A percentile compares a stretch with the other conserved stretches of the same genome.
Evolutionary conservation across 2,329 filamentous ascomycete genomes (phyloP).

Genomic region (Trichoderma citrinoviride): DNA sequence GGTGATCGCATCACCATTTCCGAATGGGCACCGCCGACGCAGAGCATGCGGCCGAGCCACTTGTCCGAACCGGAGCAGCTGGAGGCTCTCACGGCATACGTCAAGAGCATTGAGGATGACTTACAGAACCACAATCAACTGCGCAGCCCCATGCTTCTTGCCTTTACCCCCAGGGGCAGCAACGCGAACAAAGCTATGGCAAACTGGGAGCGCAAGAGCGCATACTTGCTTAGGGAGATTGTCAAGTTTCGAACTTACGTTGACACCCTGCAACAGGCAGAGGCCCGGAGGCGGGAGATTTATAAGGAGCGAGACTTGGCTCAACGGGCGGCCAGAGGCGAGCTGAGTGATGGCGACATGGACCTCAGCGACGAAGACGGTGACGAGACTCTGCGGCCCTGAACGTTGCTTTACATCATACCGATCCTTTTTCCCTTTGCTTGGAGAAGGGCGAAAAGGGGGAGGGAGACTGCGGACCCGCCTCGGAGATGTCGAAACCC

Average conservation of each 20-base stretch:
- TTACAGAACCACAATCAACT: conserved; percentile 84
- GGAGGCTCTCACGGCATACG: conserved; percentile 70
- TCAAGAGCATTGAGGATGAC: conserved; percentile 81
- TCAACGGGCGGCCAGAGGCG: conserved; percentile 48
- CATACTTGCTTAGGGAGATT: conserved; percentile 87
- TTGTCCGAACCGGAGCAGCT: conserved; percentile 79
- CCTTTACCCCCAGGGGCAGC: conserved; percentile 79
- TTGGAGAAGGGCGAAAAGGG: not conserved
- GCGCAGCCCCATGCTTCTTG: conserved; percentile 80
- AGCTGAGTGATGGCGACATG: conserved; percentile 43
- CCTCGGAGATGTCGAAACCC: not conserved
- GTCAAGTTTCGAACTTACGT: conserved; percentile 97
- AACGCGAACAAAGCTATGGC: conserved; percentile 83
- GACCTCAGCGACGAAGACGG: conserved; percentile 36
- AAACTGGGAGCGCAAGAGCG: conserved; percentile 96
- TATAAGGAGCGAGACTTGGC: conserved; percentile 59
- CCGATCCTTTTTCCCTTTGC: not conserved
- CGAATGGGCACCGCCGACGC: conserved; percentile 85
- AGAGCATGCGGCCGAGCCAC: conserved; percentile 83
- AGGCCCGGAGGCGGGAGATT: conserved; percentile 67
- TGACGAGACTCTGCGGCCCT: conserved; percentile 37
- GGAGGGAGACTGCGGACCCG: not conserved
- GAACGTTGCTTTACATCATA: conserved; percentile 20
- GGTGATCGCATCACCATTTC: conserved; percentile 81
- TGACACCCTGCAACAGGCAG: conserved; percentile 73